Evolutionary conservation across 495 filamentous ascomycete species (phyloP).

Genomic region (Margaritispora aquatica): DNA sequence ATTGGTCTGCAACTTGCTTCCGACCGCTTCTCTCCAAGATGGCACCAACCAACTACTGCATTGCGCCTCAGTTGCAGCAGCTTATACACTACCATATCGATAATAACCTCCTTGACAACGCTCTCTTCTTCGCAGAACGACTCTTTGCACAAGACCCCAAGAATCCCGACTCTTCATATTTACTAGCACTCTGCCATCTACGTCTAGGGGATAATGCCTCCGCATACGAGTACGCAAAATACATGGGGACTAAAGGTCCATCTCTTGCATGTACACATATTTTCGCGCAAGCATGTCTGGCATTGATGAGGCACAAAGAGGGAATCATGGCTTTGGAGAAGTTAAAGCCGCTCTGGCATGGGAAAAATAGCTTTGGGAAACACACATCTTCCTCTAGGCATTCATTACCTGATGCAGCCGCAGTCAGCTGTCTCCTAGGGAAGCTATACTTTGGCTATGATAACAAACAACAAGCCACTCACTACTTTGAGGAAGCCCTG

Average conservation of each 20-base stretch:
- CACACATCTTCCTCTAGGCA: conserved; percentile 65
- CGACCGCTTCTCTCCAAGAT: conserved; percentile 39
- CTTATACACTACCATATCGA: conserved; percentile 91
- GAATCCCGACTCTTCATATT: conserved; percentile 71
- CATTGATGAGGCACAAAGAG: conserved; percentile 67
- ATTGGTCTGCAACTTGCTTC: conserved; percentile 2
- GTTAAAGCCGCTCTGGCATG: conserved; percentile 60
- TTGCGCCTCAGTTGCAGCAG: conserved; percentile 72
- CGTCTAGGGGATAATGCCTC: conserved; percentile 65
- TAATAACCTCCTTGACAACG: conserved; percentile 79
- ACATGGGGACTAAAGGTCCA: conserved; percentile 52
- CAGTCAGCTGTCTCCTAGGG: conserved; percentile 71
- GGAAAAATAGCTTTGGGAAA: conserved; percentile 66
- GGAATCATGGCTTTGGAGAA: conserved; percentile 77
- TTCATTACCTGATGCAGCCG: conserved; percentile 75
- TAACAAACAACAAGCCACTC: conserved; percentile 72
- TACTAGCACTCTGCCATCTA: conserved; percentile 77
- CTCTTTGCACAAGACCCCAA: conserved; percentile 76
- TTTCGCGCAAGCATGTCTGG: conserved; percentile 83
- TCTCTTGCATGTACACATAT: conserved; percentile 88
- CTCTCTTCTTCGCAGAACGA: conserved; percentile 85
- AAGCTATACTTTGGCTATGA: conserved; percentile 80
- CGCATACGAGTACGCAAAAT: conserved; percentile 63
- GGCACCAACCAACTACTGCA: conserved; percentile 50
- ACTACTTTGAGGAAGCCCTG: conserved; percentile 79